These are phyloP conservation scores for Alternaria ethzedia DNA, from an alignment of 2,329 filamentous ascomycete genomes.

Conservation along the genomic window DNA sequence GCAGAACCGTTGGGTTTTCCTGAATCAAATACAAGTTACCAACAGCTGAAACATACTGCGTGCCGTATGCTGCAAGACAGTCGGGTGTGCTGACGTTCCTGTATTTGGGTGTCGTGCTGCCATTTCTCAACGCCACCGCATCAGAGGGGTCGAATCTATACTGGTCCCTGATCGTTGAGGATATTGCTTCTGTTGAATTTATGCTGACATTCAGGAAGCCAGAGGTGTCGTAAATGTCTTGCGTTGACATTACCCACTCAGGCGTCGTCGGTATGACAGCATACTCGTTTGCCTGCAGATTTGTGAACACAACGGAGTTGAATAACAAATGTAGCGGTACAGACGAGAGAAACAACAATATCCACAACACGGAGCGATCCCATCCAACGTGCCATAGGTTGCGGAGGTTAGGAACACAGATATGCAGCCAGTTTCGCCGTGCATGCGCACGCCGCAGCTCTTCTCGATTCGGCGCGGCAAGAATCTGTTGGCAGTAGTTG, in stretches of 20 bases:
- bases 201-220: not conserved
- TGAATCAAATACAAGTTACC: slow-evolving; percentile 25
- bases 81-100: slow-evolving; percentile 1
- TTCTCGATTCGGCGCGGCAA: slow-evolving; percentile 27
- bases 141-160: not conserved
- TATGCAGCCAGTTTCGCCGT: slow-evolving; percentile 47
- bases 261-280: slow-evolving; percentile 15
- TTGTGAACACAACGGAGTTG: slow-evolving; percentile 26
- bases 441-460: slow-evolving; percentile 32
- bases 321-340: slow-evolving; percentile 26
- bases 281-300: slow-evolving; percentile 24
- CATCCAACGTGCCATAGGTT: slow-evolving; percentile 4
- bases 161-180: not conserved
- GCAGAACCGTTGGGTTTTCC: slow-evolving; percentile 8
- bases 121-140: not conserved
- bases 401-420: slow-evolving; percentile 49
- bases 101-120: not conserved
- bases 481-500: slow-evolving; percentile 38
- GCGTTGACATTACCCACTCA: slow-evolving; percentile 7
- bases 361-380: slow-evolving; percentile 10
- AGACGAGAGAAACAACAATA: slow-evolving; percentile 12
- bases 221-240: slow-evolving; percentile 14
- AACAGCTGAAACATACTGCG: slow-evolving; percentile 14
- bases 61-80: slow-evolving; percentile 15
- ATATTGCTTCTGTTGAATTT: not conserved